Conservation (phyloP, 352 stramenopile genomes). For the Globisporangium camurandrum region DNA sequence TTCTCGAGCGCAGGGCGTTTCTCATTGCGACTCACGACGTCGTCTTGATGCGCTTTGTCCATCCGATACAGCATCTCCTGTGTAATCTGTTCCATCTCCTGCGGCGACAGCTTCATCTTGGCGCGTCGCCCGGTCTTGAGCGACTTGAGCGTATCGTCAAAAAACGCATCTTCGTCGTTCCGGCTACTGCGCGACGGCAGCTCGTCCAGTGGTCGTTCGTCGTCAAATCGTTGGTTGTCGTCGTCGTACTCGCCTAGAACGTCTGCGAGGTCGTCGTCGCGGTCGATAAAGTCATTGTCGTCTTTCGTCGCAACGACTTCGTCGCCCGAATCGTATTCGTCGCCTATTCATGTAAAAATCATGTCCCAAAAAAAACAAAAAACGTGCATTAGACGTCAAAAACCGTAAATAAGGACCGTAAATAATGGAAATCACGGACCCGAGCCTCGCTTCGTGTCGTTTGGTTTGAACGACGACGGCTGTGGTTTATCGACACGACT, state of each 20-base stretch:
- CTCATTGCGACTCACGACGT: slow-evolving; percentile 56
- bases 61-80: slow-evolving; percentile 86
- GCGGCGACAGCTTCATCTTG: slow-evolving; percentile 75
- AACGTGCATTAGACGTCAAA: no score
- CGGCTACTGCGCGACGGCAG: slow-evolving; percentile 20
- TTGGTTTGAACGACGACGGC: slow-evolving; percentile 5
- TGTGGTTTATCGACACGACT: slow-evolving; percentile 8
- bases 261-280: slow-evolving; percentile 79
- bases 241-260: slow-evolving; percentile 78
- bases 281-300: slow-evolving; percentile 83
- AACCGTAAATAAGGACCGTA: no score
- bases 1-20: slow-evolving; percentile 65
- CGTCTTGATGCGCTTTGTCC: slow-evolving; percentile 81
- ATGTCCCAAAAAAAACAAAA: no score
- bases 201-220: slow-evolving; percentile 66
- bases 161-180: slow-evolving; percentile 51
- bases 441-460: slow-evolving; percentile 9
- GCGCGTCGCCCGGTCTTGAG: slow-evolving; percentile 74
- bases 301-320: slow-evolving; percentile 68
- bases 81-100: slow-evolving; percentile 83
- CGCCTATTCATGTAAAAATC: slow-evolving; percentile 27
- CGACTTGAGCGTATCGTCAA: slow-evolving; percentile 75
- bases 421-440: no score
- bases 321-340: slow-evolving; percentile 84
- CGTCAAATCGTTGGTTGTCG: slow-evolving; percentile 69